These are phyloP conservation scores for Asclepias syriaca DNA, from an alignment of 257 asterid genomes.

Conservation along the genomic window DNA sequence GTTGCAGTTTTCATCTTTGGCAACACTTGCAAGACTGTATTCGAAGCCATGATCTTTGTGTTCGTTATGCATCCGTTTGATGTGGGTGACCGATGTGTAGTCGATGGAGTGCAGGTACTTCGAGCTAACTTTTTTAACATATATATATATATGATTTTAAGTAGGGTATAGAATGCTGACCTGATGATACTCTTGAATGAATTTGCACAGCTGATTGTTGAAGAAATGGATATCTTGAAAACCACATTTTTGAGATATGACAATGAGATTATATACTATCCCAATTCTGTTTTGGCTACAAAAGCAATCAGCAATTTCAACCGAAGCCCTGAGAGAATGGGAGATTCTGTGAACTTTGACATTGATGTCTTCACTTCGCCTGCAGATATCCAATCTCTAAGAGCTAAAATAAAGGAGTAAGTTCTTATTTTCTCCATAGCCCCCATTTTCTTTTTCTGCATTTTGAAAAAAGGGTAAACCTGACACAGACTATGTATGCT, in stretches of 20 bases:
- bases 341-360: slow-evolving; percentile 12
- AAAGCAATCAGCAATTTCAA: slow-evolving; percentile 21
- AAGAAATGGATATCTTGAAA: slow-evolving; percentile 22
- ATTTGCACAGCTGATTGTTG: slow-evolving; percentile 19
- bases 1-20: slow-evolving; percentile 17
- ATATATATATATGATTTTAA: no score
- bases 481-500: not conserved
- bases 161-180: not conserved
- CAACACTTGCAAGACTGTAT: slow-evolving; percentile 16
- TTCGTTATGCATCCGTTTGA: slow-evolving; percentile 24
- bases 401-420: slow-evolving; percentile 2
- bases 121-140: not conserved
- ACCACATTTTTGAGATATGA: slow-evolving; percentile 20
- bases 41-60: slow-evolving; percentile 18
- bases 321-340: slow-evolving; percentile 16
- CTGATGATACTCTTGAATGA: not conserved
- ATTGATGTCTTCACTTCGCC: slow-evolving; percentile 15
- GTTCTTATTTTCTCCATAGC: not conserved
- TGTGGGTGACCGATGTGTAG: slow-evolving; percentile 21
- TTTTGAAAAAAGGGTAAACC: not conserved
- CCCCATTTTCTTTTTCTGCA: not conserved
- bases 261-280: slow-evolving; percentile 15
- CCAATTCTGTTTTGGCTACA: slow-evolving; percentile 12
- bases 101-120: slow-evolving; percentile 18
- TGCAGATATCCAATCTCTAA: slow-evolving; percentile 4